Evolutionary conservation across 495 filamentous ascomycete species (phyloP), one percentile per base, ranked within the genome.

Genomic region (Penicillium arizonense): DNA sequence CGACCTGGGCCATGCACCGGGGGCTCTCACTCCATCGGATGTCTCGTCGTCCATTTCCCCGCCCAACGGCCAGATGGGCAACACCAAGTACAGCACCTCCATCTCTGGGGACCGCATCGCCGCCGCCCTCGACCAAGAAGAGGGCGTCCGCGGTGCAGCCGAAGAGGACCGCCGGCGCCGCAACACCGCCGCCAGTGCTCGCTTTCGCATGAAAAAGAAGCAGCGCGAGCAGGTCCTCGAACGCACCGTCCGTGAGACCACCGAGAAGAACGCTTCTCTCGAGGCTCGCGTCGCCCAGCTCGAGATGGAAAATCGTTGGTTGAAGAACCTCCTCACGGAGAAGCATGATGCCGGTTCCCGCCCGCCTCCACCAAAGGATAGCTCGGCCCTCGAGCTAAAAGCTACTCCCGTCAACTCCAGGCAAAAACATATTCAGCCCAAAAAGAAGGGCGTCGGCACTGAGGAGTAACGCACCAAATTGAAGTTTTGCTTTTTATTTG

Each of bases 191-290:
- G 94, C 94, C 37, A 88, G 83, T 44, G 94, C 94, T 18, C 88
- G 94, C 47, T 98, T 98, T 82, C 88, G 94, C 50, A 84, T 96
- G 63, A 98, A 98, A 83, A 98, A 98, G 89, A 98, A 98, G 82
- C 90, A 96, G 73, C 89, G 94, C 47, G 94, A 98, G 75, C 89
- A 94, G 67, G 87, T 88, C 3, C 87, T 98, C 52, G 94, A 97
- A 75, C 86, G 86, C 49, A 84, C 84, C 40, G 88, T 94, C 52
- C 93, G 95, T 71, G 94, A 97, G 59, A 90, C 96, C 67, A 82
- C 81, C 7, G 93, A 96, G 33, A 91, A 92, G 73, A 88, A 95
- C 37, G 75, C 74, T 10, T 74, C 73, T 10, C 80, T 98, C 11
- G 94, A 97, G 69, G 79, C 84, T 44, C 85, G 87, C 37, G 90